Percentiles rank a stretch among this genome's conserved stretches.
Conservation (phyloP, 2,329 filamentous ascomycete species). For the Colletotrichum sidae region DNA sequence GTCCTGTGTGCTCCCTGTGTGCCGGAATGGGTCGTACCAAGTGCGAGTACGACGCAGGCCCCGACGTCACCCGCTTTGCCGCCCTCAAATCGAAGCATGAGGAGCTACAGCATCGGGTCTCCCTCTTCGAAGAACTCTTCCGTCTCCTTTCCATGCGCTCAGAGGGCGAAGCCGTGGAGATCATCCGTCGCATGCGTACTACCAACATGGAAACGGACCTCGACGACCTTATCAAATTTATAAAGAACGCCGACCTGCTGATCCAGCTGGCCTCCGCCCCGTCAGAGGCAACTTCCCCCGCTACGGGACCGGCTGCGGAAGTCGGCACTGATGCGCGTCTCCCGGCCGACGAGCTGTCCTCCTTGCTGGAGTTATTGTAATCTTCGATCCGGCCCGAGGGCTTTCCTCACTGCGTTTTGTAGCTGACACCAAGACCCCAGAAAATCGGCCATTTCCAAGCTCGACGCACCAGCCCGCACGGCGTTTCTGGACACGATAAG, state of each 20-base stretch:
- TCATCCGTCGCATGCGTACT: constrained; percentile 35
- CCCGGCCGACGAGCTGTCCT: constrained; percentile 24
- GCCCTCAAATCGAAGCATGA: constrained; percentile 36
- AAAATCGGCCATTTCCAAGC: constrained; percentile 28
- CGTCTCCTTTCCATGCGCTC: constrained; percentile 29
- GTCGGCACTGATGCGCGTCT: not conserved
- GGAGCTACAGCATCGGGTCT: constrained; percentile 31
- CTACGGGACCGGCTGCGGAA: not conserved
- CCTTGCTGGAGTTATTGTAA: constrained; percentile 30
- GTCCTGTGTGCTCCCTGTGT: constrained; percentile 37
- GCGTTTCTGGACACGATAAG: constrained; percentile 26
- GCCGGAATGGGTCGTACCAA: constrained; percentile 33
- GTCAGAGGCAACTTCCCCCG: constrained; percentile 14
- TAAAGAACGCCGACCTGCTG: constrained; percentile 37
- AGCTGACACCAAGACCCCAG: constrained; percentile 19
- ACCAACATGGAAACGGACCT: constrained; percentile 31
- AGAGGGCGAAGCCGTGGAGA: constrained; percentile 36
- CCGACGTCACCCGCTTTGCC: constrained; percentile 36
- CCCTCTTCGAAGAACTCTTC: constrained; percentile 36
- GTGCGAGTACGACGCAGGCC: constrained; percentile 38
- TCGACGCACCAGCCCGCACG: constrained; percentile 14
- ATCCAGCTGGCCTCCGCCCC: constrained; percentile 27
- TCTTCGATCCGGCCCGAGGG: constrained; percentile 1
- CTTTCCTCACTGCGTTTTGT: constrained; percentile 1
- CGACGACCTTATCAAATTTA: constrained; percentile 34